Evolutionary conservation across 2,329 filamentous ascomycete genomes (phyloP), one percentile per base, ranked within the genome.

Genomic region (Microdochium nivale): DNA sequence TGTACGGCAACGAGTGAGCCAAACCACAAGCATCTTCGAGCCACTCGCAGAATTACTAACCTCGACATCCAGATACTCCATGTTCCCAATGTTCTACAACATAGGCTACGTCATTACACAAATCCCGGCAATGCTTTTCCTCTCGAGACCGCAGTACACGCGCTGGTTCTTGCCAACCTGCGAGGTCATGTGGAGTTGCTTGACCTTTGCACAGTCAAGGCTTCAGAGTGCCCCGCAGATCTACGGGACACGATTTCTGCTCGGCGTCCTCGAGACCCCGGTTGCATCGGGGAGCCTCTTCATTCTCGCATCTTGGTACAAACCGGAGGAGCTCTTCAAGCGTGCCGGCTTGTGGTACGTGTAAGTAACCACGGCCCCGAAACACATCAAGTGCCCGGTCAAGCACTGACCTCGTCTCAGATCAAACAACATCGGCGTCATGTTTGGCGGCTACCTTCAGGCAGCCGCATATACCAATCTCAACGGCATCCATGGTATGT

Each of bases 371-470:
- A 30, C 27, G 27, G 5, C 27, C 27, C 5, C 27, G 5, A 30
- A 5, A 5, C 5, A 5, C 11, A 14, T 5, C 5, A 8, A 14
- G 33, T 7, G 33, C 40, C 19, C 14, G 13, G 2, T 44, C 40
- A 23, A 44, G 8, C 13, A 16, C 35, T 40, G 19, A 40, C 35
- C 35, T 44, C 21, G 8, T 19, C 40, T 5, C 19, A 44, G 40
- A 23, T 44, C 69, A 2, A 73, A 72, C 35, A 72, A 71, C 1
- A 62, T 77, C 0, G 74, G 73, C 0, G 65, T 68, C 1, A 76
- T 78, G 71, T 72, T 78, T 35, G 70, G 71, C 40, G 75, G 74
- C 1, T 78, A 76, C 51, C 62, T 79, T 0, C 73, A 77, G 56
- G 70, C 74, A 3, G 75, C 72, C 1, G 73, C 74, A 0, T 77